phyloP scores from a whole-genome alignment of 768 basidiomycete species.

The Podaxis mareebaensis region DNA sequence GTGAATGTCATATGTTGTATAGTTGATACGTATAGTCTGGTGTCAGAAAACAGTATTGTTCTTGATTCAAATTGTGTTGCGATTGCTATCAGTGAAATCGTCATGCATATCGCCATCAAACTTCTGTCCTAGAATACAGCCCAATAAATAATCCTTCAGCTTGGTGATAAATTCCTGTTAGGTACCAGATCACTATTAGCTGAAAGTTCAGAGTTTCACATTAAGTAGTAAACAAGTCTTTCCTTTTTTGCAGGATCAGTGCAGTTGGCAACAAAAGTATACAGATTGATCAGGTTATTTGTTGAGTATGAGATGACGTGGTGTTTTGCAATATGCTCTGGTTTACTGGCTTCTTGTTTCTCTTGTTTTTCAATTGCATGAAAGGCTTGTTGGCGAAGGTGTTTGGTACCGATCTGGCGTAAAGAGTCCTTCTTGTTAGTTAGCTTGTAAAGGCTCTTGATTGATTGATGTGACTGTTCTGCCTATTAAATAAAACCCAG shows the following conservation, averaged over 20 bases:
- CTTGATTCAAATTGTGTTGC: conserved; percentile 13
- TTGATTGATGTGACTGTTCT: background rate
- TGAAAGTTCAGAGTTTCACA: background rate
- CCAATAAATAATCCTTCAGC: conserved; percentile 35
- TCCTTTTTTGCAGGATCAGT: background rate
- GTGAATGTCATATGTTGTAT: conserved; percentile 23
- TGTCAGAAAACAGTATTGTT: conserved; percentile 17
- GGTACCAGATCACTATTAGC: background rate
- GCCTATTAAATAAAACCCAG: background rate
- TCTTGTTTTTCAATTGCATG: background rate
- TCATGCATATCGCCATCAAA: conserved; percentile 16
- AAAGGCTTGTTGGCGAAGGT: background rate
- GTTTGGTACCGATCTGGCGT: background rate
- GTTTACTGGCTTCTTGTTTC: background rate
- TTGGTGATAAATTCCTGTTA: conserved; percentile 29
- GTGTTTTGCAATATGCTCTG: background rate
- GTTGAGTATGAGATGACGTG: background rate
- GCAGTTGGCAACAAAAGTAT: background rate
- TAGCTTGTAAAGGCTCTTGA: background rate
- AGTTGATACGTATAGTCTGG: conserved; percentile 20
- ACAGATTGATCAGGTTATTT: background rate
- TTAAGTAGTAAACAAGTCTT: background rate
- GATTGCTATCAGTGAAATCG: conserved; percentile 11
- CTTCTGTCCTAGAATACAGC: conserved; percentile 23
- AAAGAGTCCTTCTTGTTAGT: background rate